Conservation (phyloP, 805 yeast genomes). For the Pichia paraexigua region DNA sequence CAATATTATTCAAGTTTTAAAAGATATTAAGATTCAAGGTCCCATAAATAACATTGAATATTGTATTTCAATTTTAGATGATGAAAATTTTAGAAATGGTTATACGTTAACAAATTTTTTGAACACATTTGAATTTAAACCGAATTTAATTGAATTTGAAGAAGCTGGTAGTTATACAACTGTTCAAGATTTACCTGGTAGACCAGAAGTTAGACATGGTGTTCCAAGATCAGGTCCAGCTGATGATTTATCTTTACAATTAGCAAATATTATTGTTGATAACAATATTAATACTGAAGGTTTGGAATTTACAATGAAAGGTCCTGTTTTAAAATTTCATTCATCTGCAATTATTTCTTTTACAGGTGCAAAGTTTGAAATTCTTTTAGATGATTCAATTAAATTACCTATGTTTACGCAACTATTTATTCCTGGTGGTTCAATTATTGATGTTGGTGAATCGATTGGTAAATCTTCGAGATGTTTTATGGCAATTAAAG, state of each 20-base stretch:
- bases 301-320: conserved; percentile 22
- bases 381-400: conserved; percentile 11
- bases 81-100: conserved; percentile 13
- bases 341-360: conserved; percentile 18
- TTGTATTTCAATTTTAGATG: conserved; percentile 15
- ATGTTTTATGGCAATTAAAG: conserved; percentile 24
- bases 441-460: conserved; percentile 20
- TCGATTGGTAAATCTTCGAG: conserved; percentile 13
- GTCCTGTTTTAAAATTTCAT: conserved; percentile 23
- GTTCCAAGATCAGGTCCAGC: conserved; percentile 24
- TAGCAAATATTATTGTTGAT: conserved; percentile 23
- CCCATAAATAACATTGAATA: conserved; percentile 25
- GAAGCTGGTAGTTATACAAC: conserved; percentile 45
- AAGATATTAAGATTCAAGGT: conserved; percentile 18
- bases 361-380: conserved; percentile 20
- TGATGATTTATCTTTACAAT: conserved; percentile 20
- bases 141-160: conserved; percentile 21
- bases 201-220: conserved; percentile 20
- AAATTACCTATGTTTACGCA: conserved; percentile 20
- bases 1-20: conserved; percentile 18
- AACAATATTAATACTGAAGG: conserved; percentile 17
- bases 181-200: conserved; percentile 40
- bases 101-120: conserved; percentile 19
- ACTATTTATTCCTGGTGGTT: conserved; percentile 17
- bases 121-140: conserved; percentile 14